These are phyloP conservation scores for Tuber magnatum DNA, from an alignment of 495 filamentous ascomycete genomes.

Conservation along the genomic window DNA sequence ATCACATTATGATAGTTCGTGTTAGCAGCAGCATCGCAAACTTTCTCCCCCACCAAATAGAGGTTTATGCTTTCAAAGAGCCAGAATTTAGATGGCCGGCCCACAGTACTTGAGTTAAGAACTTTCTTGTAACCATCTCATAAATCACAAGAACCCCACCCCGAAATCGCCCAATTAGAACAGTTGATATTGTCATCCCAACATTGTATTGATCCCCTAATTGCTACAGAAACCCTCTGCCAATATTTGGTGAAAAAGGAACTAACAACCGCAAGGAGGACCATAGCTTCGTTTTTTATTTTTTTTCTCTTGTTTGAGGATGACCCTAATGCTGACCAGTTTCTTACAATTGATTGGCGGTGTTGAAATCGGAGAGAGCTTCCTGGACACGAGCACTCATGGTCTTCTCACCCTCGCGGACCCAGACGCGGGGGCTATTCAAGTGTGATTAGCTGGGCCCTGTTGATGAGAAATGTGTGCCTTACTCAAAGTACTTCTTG, in stretches of 20 bases:
- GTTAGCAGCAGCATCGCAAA: neutral
- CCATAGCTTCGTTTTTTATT: neutral
- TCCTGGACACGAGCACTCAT: constrained; percentile 76
- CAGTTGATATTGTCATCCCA: neutral
- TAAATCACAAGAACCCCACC: neutral
- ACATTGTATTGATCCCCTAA: neutral
- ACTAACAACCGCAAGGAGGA: constrained; percentile 9
- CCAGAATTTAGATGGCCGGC: neutral
- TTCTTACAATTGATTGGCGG: constrained; percentile 71
- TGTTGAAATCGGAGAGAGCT: constrained; percentile 86
- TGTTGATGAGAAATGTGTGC: neutral
- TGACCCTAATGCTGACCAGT: neutral
- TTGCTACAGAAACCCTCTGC: neutral
- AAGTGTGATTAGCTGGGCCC: neutral
- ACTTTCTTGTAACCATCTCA: neutral
- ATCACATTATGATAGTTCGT: neutral
- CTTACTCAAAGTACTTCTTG: constrained; percentile 90
- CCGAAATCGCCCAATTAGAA: neutral
- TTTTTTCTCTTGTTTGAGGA: constrained; percentile 1
- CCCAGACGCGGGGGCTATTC: constrained; percentile 56
- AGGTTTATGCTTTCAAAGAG: neutral
- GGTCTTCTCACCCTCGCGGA: constrained; percentile 94
- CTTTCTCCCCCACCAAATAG: neutral
- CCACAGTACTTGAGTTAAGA: neutral
- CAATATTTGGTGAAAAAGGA: constrained; percentile 7